Evolutionary conservation across 2,329 filamentous ascomycete species (phyloP), one percentile per base, ranked within the genome.

Genomic region (Alternaria triticina): DNA sequence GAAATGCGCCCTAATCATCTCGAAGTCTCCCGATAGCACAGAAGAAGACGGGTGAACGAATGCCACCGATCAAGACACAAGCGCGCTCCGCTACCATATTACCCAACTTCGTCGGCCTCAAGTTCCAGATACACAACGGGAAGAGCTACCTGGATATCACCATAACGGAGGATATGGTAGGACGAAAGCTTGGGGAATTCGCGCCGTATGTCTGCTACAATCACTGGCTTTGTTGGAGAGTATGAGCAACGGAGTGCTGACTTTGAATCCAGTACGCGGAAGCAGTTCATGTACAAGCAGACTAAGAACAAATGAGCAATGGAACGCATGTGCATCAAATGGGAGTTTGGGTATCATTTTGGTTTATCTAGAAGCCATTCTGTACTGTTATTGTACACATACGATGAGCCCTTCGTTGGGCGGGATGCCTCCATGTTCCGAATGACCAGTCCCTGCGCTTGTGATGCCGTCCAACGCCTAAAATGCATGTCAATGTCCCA

Each of bases 121-220:
- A 89, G 79, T 97, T 97, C 81, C 91, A 94, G 81, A 88, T 97
- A 63, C 91, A 97, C 83, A 97, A 97, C 79, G 94, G 94, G 75
- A 97, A 96, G 84, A 87, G 87, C 30, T 97, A 97, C 81, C 83
- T 90, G 72, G 92, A 96, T 71, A 86, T 97, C 58, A 86, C 86
- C 69, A 91, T 97, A 67, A 97, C 94, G 15, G 94, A 97, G 79
- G 92, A 97, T 76, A 97, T 97, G 94, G 94, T 97, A 54, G 94
- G 94, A 57, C 91, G 96, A 82, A 97, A 97, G 83, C 86, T 97
- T 71, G 94, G 94, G 73, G 94, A 97, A 82, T 97, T 97, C 80
- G 90, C 93, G 66, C 85, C 88, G 94, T 97, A 87, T 76, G 93
- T 54, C 46, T 17, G 6, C 23, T 15, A 11, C 6, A 45, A 33